phyloP scores from a whole-genome alignment of 2,329 filamentous ascomycete species.

The Juglanconis sp. region DNA sequence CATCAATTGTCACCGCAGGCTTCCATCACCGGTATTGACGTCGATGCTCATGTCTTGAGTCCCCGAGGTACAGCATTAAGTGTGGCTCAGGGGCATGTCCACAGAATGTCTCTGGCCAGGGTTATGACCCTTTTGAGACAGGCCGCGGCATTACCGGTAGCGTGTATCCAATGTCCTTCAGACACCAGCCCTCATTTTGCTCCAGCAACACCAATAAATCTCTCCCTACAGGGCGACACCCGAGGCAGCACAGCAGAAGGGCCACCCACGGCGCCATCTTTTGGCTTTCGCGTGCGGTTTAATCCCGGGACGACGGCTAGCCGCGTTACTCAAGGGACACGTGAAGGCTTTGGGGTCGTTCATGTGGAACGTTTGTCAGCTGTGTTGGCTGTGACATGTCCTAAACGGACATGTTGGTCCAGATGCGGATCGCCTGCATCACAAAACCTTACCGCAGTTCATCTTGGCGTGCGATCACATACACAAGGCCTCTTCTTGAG shows the following conservation, averaged over 20 bases:
- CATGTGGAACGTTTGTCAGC: background rate
- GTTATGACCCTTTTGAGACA: no score
- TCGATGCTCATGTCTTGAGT: background rate
- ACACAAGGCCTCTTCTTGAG: no score
- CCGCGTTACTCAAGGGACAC: constrained; percentile 3
- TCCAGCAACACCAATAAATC: background rate
- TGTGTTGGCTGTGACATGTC: background rate
- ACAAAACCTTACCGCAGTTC: no score
- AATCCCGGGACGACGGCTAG: background rate
- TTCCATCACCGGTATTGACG: background rate
- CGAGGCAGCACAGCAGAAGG: background rate
- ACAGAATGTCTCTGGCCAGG: background rate
- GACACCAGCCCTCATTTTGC: background rate
- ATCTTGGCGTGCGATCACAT: no score
- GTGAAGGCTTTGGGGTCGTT: background rate
- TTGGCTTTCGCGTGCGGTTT: background rate
- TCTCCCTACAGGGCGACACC: background rate
- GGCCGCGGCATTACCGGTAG: background rate
- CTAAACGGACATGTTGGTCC: background rate
- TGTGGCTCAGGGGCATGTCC: no score
- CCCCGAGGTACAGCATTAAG: background rate
- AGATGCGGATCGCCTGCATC: background rate
- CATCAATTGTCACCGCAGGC: no score
- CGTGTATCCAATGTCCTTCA: no score
- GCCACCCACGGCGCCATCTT: background rate